Evolutionary conservation across 177 flowering plant species (phyloP), one percentile per base, ranked within the genome.

Genomic region (Vitis hybrid): DNA sequence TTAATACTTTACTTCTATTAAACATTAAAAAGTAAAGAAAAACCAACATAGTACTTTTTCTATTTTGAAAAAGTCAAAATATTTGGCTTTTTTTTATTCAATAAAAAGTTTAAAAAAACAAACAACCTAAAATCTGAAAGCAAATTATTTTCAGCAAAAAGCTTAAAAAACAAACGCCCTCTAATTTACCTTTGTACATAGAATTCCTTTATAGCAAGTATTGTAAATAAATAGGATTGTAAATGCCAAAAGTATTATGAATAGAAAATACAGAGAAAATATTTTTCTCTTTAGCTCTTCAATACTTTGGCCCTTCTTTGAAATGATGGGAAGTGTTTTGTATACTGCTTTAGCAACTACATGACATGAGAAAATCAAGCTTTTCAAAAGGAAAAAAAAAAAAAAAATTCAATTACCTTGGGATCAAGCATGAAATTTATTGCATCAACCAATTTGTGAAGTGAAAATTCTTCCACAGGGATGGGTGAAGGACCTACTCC

Each of bases 401-500:
- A 50, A 62, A 70, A 5, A 6, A 2, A n/a, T n/a, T 13, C 11
- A 55, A 61, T 68, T 80, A 94, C 98, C 96, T 91, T 10, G 3
- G 97, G 93, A 39, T 87, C 84, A 22, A 91, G 82, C 99, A 94
- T 94, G 79, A 79, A 88, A 0, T 85, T 81, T 61, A 94, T 93
- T 55, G 98, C 92, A 71, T 83, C 81, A n/a, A 90, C 87, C 74
- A 94, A 82, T 77, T 83, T 93, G 16, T 71, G 73, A 72, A 88
- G 85, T 52, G 99, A 85, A 71, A 94, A 94, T 67, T 93, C 87
- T 19, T 93, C 99, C 50, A 93, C 83, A 19, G 97, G 94, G 18
- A 94, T 93, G 10, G 99, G 97, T 52, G 87, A 70, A 50, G 99
- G 99, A 58, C 99, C 98, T 59, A 94, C 91, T 66, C 99, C 94